These are phyloP conservation scores for Acaromyces ingoldii DNA, from an alignment of 1,284 basidiomycete genomes.

Conservation along the genomic window DNA sequence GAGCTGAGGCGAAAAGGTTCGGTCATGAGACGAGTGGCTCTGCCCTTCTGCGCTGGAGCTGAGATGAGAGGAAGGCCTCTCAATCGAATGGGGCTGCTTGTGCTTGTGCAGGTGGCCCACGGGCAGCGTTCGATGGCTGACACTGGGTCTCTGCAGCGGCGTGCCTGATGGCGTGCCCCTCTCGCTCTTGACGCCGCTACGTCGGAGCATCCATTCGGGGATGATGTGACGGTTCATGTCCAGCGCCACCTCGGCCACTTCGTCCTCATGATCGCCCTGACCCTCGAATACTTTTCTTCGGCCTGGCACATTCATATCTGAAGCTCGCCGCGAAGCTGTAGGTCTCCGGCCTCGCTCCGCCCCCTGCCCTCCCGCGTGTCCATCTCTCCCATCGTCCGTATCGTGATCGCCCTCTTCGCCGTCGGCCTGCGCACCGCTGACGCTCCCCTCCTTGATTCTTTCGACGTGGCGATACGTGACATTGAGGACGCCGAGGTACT, in stretches of 20 bases:
- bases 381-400: constrained; percentile 36
- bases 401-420: background rate
- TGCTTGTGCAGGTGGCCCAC: background rate
- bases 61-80: constrained; percentile 2
- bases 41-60: constrained; percentile 11
- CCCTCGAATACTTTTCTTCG: constrained; percentile 45
- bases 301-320: constrained; percentile 53
- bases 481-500: constrained; percentile 95
- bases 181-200: constrained; percentile 22
- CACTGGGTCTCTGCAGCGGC: background rate
- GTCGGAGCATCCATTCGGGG: constrained; percentile 73
- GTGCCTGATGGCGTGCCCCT: background rate
- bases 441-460: constrained; percentile 8
- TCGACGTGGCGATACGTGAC: constrained; percentile 67
- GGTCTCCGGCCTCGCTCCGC: constrained; percentile 62
- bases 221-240: constrained; percentile 93
- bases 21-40: background rate
- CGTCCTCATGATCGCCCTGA: constrained; percentile 39
- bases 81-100: background rate
- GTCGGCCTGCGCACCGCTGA: no score
- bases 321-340: constrained; percentile 1
- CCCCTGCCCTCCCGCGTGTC: no score
- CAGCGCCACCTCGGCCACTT: constrained; percentile 68
- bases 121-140: background rate
- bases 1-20: constrained; percentile 4